A percentile compares a stretch with the other conserved stretches of the same genome.
These are phyloP conservation scores for Aspergillus bertholletiae DNA, from an alignment of 495 filamentous ascomycete species.

Conservation along the genomic window DNA sequence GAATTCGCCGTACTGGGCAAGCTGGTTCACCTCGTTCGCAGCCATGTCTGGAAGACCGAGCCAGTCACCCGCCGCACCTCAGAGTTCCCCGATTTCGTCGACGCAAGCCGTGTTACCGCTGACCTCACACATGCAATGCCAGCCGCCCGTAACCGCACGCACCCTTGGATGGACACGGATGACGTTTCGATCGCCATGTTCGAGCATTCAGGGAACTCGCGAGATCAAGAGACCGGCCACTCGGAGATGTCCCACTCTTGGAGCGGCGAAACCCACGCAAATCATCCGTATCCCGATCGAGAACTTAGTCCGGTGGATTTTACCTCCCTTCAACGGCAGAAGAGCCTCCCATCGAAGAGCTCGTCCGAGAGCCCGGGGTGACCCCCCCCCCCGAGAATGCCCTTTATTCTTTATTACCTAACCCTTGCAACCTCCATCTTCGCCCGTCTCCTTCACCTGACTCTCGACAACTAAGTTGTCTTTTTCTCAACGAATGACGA, in stretches of 20 bases:
- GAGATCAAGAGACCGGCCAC: conserved; percentile 17
- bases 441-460: neutral
- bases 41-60: conserved; percentile 38
- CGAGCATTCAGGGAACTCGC: conserved; percentile 26
- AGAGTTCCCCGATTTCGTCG: conserved; percentile 44
- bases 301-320: conserved; percentile 26
- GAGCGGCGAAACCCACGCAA: conserved; percentile 32
- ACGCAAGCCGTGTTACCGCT: conserved; percentile 39
- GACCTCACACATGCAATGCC: conserved; percentile 40
- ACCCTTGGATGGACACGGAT: conserved; percentile 36
- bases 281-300: conserved; percentile 12
- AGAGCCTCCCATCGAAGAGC: neutral
- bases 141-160: conserved; percentile 15
- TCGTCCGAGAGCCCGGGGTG: neutral
- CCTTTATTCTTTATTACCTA: no score
- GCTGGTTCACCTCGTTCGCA: conserved; percentile 39
- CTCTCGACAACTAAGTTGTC: neutral
- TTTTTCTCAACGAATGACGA: neutral
- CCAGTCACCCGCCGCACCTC: conserved; percentile 8
- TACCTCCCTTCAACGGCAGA: conserved; percentile 7
- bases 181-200: conserved; percentile 46
- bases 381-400: no score
- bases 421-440: neutral
- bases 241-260: conserved; percentile 29
- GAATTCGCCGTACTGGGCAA: conserved; percentile 60